A percentile compares a stretch with the other conserved stretches of the same genome.
Evolutionary conservation across 139 green algal species (phyloP).

Genomic region (Mesotaenium endlicherianum): DNA sequence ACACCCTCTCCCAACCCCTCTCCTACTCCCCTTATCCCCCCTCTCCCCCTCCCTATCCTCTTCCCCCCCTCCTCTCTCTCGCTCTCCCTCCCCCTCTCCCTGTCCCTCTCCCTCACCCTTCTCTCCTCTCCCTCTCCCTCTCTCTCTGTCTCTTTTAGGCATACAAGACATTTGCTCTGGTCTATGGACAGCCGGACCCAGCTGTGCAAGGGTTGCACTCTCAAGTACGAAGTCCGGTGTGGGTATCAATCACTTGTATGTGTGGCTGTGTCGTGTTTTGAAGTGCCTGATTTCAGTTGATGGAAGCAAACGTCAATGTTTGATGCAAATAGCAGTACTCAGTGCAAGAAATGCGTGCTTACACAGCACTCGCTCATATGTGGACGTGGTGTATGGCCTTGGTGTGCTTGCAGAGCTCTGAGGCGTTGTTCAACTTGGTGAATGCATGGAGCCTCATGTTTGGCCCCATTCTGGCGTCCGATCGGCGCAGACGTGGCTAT

Average conservation of each 20-base stretch:
- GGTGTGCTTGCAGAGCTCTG: slow-evolving; percentile 27
- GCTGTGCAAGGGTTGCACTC: background rate
- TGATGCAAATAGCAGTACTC: no score
- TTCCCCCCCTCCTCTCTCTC: background rate
- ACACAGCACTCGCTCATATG: no score
- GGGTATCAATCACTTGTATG: background rate
- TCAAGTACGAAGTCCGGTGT: background rate
- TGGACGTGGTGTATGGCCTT: no score
- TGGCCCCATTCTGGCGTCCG: slow-evolving; percentile 13
- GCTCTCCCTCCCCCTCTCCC: background rate
- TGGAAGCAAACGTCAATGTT: no score
- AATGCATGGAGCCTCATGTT: slow-evolving; percentile 47
- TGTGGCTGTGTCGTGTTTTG: background rate
- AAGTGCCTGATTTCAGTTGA: no score
- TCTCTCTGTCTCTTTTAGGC: background rate
- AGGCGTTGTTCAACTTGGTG: slow-evolving; percentile 42
- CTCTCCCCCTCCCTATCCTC: background rate
- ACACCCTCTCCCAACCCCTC: background rate
- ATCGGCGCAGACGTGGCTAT: background rate
- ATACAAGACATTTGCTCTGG: background rate
- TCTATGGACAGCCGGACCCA: background rate
- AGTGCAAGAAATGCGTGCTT: no score
- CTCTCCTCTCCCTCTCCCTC: slow-evolving; percentile 18
- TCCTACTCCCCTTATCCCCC: background rate
- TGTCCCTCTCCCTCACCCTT: slow-evolving; percentile 15